Base-by-base conservation (phyloP, 441 rosid genomes). In the Erodium moschatum region DNA sequence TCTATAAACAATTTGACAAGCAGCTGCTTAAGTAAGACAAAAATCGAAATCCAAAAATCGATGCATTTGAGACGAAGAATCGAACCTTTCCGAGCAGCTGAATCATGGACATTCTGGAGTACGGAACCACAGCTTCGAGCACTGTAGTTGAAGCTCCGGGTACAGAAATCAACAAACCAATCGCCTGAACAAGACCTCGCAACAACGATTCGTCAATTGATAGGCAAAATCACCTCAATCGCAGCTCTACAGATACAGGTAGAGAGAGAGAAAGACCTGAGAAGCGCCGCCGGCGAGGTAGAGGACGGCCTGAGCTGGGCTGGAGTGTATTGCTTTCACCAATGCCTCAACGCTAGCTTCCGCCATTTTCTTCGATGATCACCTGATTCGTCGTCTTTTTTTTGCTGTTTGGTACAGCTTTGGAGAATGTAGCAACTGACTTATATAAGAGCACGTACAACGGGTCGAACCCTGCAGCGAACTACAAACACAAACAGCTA, bases 201-300 rank as follows among this genome's bases (percentile, higher is more conserved):
- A 33, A 33, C 38, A 33, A 33, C 6, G 81, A 54, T 56, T 56
- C 62, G 62, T 56, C 11, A 67, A 52, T 2, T 38, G 67, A 0
- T 9, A 19, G 65, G 9, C 15, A 48, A 27, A 54, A 13, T 0
- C 21, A 68, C 62, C 31, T 40, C 21, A 0, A 20, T 21, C 15
- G 24, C 19, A 31, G 21, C 6, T 20, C 3, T 4, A 0, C 31
- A 6, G 48, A 42, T 33, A 46, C 5, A 20, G 10, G 19, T 6
- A 67, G 69, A 65, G 67, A 31, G 69, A 62, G 71, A 31, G 69
- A 62, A 70, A 71, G 48, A 88, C 98, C 90, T 85, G 81, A 77
- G 98, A 87, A n/a, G 96, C 93, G 56, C 97, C 98, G 69, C 97
- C 97, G 81, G 91, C 66, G 72, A 93, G 78, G 74, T 88, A 86